Conservation (phyloP, 1,284 basidiomycete species). For the Gymnopus androsaceus region DNA sequence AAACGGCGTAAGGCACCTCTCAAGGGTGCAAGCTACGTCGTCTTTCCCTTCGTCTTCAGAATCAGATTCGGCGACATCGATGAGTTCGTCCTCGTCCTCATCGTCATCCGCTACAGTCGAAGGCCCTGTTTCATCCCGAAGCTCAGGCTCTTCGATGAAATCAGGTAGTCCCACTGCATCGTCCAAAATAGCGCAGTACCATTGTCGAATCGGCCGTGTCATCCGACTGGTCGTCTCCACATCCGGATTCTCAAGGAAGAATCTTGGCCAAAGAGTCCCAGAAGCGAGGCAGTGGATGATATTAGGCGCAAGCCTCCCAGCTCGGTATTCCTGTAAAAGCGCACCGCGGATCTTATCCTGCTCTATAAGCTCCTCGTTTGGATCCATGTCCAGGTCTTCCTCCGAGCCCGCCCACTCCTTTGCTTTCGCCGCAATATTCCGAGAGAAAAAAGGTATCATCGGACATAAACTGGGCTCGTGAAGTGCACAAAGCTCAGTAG, state of each 20-base stretch:
- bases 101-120: slow-evolving; percentile 21
- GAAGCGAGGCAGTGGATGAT: slow-evolving; percentile 62
- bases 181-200: slow-evolving; percentile 70
- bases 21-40: slow-evolving; percentile 65
- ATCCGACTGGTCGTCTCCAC: slow-evolving; percentile 62
- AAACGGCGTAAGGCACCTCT: slow-evolving; percentile 66
- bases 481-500: slow-evolving; percentile 56
- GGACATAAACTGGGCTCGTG: slow-evolving; percentile 58
- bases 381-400: background rate
- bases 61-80: too few relatives aligned
- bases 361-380: background rate
- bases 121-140: slow-evolving; percentile 24
- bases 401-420: slow-evolving; percentile 23
- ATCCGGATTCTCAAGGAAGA: slow-evolving; percentile 81
- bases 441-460: slow-evolving; percentile 53
- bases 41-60: too few relatives aligned
- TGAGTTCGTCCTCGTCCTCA: slow-evolving; percentile 63
- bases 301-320: slow-evolving; percentile 57
- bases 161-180: slow-evolving; percentile 62
- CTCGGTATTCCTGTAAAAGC: slow-evolving; percentile 66
- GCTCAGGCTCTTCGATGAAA: too few relatives aligned
- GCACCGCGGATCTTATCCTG: slow-evolving; percentile 28
- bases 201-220: slow-evolving; percentile 61
- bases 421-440: slow-evolving; percentile 36
- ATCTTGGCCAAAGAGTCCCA: slow-evolving; percentile 64